Percentiles rank a stretch among this genome's conserved stretches.
phyloP scores from a whole-genome alignment of 345 rosid genomes.

The Citrus australasica region DNA sequence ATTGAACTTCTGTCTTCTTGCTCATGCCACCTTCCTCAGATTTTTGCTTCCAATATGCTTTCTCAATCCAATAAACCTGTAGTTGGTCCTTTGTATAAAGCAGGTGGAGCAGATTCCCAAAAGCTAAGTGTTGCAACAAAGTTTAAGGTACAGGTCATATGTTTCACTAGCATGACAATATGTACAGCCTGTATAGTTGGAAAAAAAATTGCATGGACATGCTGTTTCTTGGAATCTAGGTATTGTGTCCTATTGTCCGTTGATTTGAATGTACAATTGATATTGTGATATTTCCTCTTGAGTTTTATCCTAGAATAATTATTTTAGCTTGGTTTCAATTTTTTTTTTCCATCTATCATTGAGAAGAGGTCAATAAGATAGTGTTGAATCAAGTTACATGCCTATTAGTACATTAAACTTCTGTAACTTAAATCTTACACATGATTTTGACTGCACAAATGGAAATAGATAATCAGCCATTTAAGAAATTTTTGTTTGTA shows the following conservation, averaged over 20 bases:
- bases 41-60: slow-evolving; percentile 88
- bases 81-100: slow-evolving; percentile 76
- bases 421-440: neutral
- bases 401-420: neutral
- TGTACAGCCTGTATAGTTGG: neutral
- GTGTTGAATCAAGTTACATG: neutral
- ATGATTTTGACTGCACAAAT: neutral
- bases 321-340: neutral
- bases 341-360: neutral
- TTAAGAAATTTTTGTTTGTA: neutral
- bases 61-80: slow-evolving; percentile 74
- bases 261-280: neutral
- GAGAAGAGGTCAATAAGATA: neutral
- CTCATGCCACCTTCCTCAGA: slow-evolving; percentile 82
- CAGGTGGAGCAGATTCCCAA: slow-evolving; percentile 97
- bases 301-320: neutral
- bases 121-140: slow-evolving; percentile 89
- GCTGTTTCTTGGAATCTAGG: neutral
- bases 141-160: slow-evolving; percentile 61
- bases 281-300: neutral
- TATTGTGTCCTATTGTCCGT: neutral
- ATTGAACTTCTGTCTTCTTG: slow-evolving; percentile 89
- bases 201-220: neutral
- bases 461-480: neutral
- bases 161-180: neutral